These are phyloP conservation scores for Candida krabiensis DNA, from an alignment of 805 yeast species.

Conservation along the genomic window DNA sequence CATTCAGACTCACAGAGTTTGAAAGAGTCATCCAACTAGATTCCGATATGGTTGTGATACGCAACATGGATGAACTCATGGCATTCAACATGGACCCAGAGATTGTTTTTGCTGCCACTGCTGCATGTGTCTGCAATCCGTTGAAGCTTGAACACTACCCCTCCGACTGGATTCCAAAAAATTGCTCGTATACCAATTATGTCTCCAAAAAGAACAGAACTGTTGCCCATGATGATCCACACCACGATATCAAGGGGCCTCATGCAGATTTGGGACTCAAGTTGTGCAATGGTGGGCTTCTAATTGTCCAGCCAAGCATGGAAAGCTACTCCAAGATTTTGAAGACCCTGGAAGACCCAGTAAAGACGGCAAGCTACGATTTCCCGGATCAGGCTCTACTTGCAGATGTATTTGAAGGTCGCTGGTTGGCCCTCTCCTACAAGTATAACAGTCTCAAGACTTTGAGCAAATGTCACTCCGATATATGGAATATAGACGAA, in stretches of 20 bases:
- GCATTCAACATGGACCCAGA: slow-evolving; percentile 38
- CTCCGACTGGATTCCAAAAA: slow-evolving; percentile 47
- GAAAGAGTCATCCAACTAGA: slow-evolving; percentile 57
- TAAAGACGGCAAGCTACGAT: slow-evolving; percentile 41
- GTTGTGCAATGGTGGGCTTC: slow-evolving; percentile 61
- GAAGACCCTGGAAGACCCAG: slow-evolving; percentile 38
- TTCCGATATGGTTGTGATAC: slow-evolving; percentile 57
- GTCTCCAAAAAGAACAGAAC: slow-evolving; percentile 17
- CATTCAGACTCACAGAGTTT: slow-evolving; percentile 50
- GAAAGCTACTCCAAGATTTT: slow-evolving; percentile 41
- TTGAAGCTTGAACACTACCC: slow-evolving; percentile 53
- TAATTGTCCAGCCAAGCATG: slow-evolving; percentile 46
- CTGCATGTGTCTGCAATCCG: slow-evolving; percentile 66
- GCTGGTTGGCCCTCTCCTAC: slow-evolving; percentile 54
- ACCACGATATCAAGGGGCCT: slow-evolving; percentile 39
- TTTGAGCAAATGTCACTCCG: slow-evolving; percentile 41
- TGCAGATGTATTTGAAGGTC: slow-evolving; percentile 49
- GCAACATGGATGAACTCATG: slow-evolving; percentile 62
- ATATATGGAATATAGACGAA: slow-evolving; percentile 45
- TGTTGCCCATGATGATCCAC: slow-evolving; percentile 10
- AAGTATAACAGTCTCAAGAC: slow-evolving; percentile 60
- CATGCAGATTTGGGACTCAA: slow-evolving; percentile 40
- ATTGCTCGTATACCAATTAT: slow-evolving; percentile 51
- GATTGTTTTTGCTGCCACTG: slow-evolving; percentile 53
- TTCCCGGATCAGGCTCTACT: slow-evolving; percentile 61